These are phyloP conservation scores for Barnettozyma pratensis DNA, from an alignment of 805 yeast species.

Conservation along the genomic window DNA sequence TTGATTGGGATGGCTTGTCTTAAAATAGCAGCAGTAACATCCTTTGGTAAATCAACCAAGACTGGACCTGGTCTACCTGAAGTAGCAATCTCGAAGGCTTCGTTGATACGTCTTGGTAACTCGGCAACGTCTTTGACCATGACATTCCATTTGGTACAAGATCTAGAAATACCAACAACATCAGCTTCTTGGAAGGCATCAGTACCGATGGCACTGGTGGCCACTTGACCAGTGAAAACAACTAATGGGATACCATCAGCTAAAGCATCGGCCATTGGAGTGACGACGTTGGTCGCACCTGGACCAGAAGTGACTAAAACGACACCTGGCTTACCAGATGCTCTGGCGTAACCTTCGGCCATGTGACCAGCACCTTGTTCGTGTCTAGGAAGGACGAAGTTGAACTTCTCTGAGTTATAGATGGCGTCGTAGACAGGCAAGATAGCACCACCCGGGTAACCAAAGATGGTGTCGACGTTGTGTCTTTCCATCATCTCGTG, in stretches of 20 bases:
- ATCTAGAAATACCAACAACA: conserved; percentile 91
- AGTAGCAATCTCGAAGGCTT: conserved; percentile 95
- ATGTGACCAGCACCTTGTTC: conserved; percentile 99
- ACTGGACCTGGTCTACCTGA: conserved; percentile 98
- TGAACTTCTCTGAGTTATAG: conserved; percentile 82
- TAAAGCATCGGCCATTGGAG: conserved; percentile 97
- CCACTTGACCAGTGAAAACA: conserved; percentile 96
- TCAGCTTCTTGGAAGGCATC: conserved; percentile 99
- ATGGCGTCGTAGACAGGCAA: conserved; percentile 97
- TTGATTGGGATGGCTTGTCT: conserved; percentile 80
- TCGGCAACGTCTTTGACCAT: conserved; percentile 96
- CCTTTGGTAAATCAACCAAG: conserved; percentile 94
- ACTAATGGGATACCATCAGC: conserved; percentile 97
- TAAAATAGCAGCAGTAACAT: conserved; percentile 90
- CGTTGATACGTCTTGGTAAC: conserved; percentile 91
- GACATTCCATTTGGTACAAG: conserved; percentile 98
- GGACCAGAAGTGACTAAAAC: conserved; percentile 99
- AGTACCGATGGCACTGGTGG: conserved; percentile 93
- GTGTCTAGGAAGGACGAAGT: conserved; percentile 89
- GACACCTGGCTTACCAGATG: conserved; percentile 93
- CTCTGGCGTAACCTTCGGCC: conserved; percentile 99
- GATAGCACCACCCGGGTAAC: conserved; percentile 99
- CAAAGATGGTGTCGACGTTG: conserved; percentile 91
- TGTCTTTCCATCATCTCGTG: conserved; percentile 98
- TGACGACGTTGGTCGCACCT: conserved; percentile 96